Percentiles rank a stretch among this genome's conserved stretches.
Conservation (phyloP, 139 green algal species). For the Nannochloris sp. region DNA sequence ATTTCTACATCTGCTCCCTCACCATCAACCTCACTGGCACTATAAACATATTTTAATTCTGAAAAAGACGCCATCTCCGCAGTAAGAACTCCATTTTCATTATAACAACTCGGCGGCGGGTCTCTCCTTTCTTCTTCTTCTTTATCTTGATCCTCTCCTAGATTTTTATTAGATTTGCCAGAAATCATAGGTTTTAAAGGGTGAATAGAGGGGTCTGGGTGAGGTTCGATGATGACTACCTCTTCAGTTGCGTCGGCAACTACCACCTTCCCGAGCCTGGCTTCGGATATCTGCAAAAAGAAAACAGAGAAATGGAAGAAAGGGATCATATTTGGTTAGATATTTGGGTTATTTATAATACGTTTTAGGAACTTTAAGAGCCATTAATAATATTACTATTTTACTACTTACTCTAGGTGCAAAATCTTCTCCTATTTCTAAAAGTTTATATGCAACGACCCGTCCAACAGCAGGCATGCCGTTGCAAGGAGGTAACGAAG, state of each 20-base stretch:
- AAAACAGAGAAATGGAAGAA: background rate
- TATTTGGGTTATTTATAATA: too few species aligned
- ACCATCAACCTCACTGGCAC: too few species aligned
- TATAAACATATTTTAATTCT: constrained; percentile 17
- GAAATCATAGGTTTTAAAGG: too few species aligned
- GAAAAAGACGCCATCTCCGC: constrained; percentile 14
- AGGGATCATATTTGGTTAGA: too few species aligned
- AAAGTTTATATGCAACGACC: constrained; percentile 25
- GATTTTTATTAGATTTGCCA: too few species aligned
- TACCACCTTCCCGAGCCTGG: constrained; percentile 3
- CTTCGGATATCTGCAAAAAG: constrained; percentile 15
- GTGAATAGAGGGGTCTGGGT: constrained; percentile 17
- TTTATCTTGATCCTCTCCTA: too few species aligned
- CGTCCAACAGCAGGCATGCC: background rate
- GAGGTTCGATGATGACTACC: constrained; percentile 6
- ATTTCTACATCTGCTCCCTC: background rate
- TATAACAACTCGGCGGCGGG: constrained; percentile 9
- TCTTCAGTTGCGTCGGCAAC: background rate
- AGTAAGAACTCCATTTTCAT: constrained; percentile 16
- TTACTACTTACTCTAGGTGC: constrained; percentile 7
- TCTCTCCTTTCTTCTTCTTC: constrained; percentile 10
- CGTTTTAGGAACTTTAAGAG: background rate
- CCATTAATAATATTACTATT: background rate
- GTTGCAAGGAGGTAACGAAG: background rate
- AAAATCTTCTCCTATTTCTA: constrained; percentile 25